phyloP scores from a whole-genome alignment of 306 rosid species.

The Vigna unguiculata region DNA sequence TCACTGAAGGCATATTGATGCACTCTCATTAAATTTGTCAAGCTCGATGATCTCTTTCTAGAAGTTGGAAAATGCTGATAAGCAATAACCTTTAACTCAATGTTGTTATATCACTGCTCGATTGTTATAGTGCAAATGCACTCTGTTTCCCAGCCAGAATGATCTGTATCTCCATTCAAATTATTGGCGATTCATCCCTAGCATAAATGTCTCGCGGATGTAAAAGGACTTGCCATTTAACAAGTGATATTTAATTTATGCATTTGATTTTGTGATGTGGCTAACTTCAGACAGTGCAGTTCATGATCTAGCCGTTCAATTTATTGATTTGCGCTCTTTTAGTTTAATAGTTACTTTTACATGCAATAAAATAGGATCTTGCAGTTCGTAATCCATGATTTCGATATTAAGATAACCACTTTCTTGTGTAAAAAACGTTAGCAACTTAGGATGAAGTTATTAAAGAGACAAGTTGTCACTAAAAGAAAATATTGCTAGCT shows the following conservation, averaged over 20 bases:
- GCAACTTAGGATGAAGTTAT: neutral
- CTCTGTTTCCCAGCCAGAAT: neutral
- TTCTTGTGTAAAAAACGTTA: constrained; percentile 5
- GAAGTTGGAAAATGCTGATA: constrained; percentile 10
- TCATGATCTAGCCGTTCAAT: constrained; percentile 1
- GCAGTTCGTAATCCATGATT: neutral
- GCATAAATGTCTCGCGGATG: constrained; percentile 13
- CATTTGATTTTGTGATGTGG: constrained; percentile 19
- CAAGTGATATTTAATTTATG: neutral
- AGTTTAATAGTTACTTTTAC: neutral
- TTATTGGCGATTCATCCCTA: constrained; percentile 1
- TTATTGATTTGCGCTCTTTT: constrained; percentile 14
- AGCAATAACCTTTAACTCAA: constrained; percentile 4
- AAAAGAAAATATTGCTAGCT: constrained; percentile 27
- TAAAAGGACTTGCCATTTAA: neutral
- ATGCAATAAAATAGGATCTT: neutral
- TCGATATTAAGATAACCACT: constrained; percentile 4
- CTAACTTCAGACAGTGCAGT: constrained; percentile 19
- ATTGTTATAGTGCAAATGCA: constrained; percentile 25
- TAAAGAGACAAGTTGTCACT: constrained; percentile 5
- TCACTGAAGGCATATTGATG: constrained; percentile 1
- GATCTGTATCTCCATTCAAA: constrained; percentile 33
- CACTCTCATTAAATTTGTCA: constrained; percentile 37
- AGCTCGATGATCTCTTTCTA: constrained; percentile 1
- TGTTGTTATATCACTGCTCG: neutral